These are phyloP conservation scores for Hanseniaspora sp. DNA, from an alignment of 1,139 yeast species.

Conservation along the genomic window DNA sequence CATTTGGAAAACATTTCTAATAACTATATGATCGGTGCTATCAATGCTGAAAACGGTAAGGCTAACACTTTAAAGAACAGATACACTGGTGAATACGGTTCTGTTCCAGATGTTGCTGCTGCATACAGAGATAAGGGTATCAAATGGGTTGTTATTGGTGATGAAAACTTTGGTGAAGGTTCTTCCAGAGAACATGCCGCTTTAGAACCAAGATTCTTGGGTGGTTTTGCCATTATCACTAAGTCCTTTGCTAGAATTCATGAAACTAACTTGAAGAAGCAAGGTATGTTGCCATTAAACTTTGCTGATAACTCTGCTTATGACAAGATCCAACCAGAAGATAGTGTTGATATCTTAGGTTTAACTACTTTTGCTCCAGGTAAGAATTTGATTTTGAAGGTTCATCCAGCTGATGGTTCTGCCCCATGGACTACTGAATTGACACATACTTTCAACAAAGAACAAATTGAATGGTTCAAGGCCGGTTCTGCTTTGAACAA, in stretches of 20 bases:
- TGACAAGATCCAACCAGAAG: conserved; percentile 86
- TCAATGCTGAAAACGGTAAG: conserved; percentile 90
- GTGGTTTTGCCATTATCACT: conserved; percentile 94
- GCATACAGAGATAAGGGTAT: conserved; percentile 88
- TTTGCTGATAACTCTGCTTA: conserved; percentile 80
- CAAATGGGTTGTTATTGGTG: conserved; percentile 97
- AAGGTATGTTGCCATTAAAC: conserved; percentile 95
- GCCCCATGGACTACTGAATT: conserved; percentile 72
- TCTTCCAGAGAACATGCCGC: conserved; percentile 99
- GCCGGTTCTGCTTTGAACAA: conserved; percentile 97
- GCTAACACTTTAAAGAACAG: conserved; percentile 85
- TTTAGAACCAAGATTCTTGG: conserved; percentile 97
- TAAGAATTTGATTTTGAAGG: conserved; percentile 74
- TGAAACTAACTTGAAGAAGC: conserved; percentile 91
- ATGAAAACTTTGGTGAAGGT: conserved; percentile 99
- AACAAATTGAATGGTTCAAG: conserved; percentile 99
- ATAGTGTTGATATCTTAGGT: conserved; percentile 79
- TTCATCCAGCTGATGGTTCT: conserved; percentile 75
- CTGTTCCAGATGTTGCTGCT: conserved; percentile 94
- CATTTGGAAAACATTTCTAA: conserved; percentile 97
- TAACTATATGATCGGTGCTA: conserved; percentile 99
- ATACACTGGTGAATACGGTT: conserved; percentile 82
- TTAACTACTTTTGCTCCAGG: conserved; percentile 85
- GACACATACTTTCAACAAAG: conserved; percentile 88
- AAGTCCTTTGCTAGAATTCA: conserved; percentile 97